phyloP scores from a whole-genome alignment of 257 asterid genomes.

The Nicotiana otophora region DNA sequence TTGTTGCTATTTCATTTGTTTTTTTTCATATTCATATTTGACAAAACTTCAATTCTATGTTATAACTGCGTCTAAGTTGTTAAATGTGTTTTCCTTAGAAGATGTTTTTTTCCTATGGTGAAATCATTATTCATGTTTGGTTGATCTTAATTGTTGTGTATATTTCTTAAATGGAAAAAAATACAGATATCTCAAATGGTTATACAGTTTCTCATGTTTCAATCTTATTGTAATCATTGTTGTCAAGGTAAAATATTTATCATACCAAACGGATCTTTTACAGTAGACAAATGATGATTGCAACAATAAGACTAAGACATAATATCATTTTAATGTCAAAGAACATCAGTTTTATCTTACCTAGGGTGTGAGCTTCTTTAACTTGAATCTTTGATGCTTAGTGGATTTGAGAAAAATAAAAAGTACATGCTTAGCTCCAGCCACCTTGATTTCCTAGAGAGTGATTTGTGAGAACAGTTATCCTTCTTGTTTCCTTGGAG shows the following conservation, averaged over 20 bases:
- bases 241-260: not conserved
- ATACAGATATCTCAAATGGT: not conserved
- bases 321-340: too few relatives aligned
- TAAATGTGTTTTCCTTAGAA: too few relatives aligned
- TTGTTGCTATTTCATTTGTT: not conserved
- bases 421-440: not conserved
- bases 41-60: not conserved
- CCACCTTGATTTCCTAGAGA: not conserved
- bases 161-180: too few relatives aligned
- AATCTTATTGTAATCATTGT: not conserved
- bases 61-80: not conserved
- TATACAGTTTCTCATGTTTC: not conserved
- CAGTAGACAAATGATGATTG: not conserved
- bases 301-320: not conserved
- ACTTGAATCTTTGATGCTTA: too few relatives aligned
- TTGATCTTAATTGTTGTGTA: not conserved
- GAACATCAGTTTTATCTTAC: too few relatives aligned
- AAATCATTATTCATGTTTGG: not conserved
- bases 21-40: too few relatives aligned
- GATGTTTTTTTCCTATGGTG: not conserved
- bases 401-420: too few relatives aligned
- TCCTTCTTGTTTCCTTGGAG: too few relatives aligned
- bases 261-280: not conserved
- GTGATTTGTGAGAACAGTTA: not conserved
- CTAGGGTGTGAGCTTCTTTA: too few relatives aligned